These are phyloP conservation scores for Ambispora gerdemannii DNA, from an alignment of 192 early-diverging fungal genomes.

Conservation along the genomic window DNA sequence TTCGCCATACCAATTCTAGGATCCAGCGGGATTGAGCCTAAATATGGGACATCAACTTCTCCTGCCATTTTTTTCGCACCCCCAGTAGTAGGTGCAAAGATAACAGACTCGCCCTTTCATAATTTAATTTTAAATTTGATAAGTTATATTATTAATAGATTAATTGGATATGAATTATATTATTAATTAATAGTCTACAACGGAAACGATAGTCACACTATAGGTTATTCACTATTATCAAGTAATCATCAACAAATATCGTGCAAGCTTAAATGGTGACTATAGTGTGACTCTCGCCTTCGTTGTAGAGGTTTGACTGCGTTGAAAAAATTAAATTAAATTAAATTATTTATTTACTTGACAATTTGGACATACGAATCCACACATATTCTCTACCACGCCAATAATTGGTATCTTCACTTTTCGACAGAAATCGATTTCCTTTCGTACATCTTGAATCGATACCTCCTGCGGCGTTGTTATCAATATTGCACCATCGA, in stretches of 20 bases:
- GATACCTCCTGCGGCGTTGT: constrained; percentile 94
- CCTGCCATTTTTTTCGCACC: constrained; percentile 65
- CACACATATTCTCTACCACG: constrained; percentile 96
- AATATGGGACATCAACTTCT: constrained; percentile 58
- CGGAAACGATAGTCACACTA: no score
- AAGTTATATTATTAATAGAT: constrained; percentile 9
- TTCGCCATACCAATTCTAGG: constrained; percentile 24
- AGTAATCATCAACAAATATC: no score
- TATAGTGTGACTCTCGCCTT: no score
- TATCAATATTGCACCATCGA: constrained; percentile 86
- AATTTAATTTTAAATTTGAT: background rate
- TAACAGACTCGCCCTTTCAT: constrained; percentile 57
- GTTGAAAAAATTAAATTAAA: no score
- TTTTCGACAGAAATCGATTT: constrained; percentile 94
- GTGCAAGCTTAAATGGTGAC: no score
- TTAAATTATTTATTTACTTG: constrained; percentile 35
- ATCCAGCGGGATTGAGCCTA: constrained; percentile 48
- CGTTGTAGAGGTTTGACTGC: no score
- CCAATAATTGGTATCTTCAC: constrained; percentile 87
- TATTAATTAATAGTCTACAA: no score
- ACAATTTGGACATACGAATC: constrained; percentile 93
- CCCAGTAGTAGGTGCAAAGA: constrained; percentile 77
- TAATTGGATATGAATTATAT: no score
- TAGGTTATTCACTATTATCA: no score
- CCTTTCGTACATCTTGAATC: constrained; percentile 92